Conservation (phyloP, 306 rosid species). For the Alnus rubra region DNA sequence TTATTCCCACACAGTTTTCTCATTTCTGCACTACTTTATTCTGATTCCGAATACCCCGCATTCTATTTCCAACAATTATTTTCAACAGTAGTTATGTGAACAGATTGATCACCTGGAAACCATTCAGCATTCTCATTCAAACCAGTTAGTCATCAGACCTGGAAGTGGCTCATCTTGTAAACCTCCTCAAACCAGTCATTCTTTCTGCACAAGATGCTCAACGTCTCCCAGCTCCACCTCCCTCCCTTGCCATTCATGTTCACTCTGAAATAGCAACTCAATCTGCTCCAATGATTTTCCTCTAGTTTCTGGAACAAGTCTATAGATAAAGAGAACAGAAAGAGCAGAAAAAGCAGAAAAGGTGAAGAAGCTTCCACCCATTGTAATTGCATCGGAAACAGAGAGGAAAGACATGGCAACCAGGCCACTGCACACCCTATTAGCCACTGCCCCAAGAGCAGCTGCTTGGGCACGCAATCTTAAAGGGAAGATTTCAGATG, state of each 20-base stretch:
- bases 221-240: constrained; percentile 80
- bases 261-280: constrained; percentile 70
- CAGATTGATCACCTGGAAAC: constrained; percentile 16
- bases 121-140: constrained; percentile 14
- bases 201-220: constrained; percentile 80
- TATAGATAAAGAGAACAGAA: constrained; percentile 63
- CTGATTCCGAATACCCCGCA: too few relatives aligned
- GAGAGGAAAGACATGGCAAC: constrained; percentile 94
- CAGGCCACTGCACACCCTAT: constrained; percentile 81
- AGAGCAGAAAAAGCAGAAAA: constrained; percentile 71
- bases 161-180: neutral
- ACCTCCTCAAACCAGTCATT: constrained; percentile 15
- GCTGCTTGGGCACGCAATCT: constrained; percentile 86
- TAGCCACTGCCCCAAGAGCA: constrained; percentile 84
- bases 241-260: constrained; percentile 42
- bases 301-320: constrained; percentile 78
- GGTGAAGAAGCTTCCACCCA: constrained; percentile 69
- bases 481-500: constrained; percentile 89
- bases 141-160: neutral
- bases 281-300: constrained; percentile 95
- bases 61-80: too few relatives aligned
- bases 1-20: too few relatives aligned
- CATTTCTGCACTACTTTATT: too few relatives aligned
- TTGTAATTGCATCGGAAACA: constrained; percentile 53
- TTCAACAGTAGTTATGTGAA: neutral